Conservation (phyloP, 257 asterid genomes). For the Solanum sejunctum region DNA sequence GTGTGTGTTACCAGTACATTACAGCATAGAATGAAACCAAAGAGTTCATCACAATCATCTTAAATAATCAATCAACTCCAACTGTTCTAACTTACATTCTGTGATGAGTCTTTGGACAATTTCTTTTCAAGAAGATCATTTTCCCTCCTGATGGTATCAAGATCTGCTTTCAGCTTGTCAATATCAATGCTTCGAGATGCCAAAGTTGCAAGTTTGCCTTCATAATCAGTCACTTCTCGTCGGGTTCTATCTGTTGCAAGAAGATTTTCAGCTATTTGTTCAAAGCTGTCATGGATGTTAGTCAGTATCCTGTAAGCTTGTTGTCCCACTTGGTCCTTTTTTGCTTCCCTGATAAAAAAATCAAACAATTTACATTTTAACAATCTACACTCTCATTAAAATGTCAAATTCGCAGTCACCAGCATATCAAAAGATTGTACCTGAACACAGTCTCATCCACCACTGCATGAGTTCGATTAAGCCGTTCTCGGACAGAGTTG, state of each 20-base stretch:
- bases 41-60: not conserved
- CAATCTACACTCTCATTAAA: not conserved
- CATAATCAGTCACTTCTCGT: conserved; percentile 52
- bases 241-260: conserved; percentile 45
- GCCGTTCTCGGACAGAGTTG: conserved; percentile 72
- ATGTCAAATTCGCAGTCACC: not conserved
- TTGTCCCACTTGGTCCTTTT: conserved; percentile 48
- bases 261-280: conserved; percentile 49
- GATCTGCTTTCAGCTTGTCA: conserved; percentile 53
- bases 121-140: conserved; percentile 39
- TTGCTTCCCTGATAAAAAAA: conserved; percentile 51
- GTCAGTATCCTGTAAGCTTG: conserved; percentile 58
- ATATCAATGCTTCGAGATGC: conserved; percentile 38
- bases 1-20: not conserved
- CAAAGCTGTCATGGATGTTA: conserved; percentile 55
- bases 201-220: conserved; percentile 47
- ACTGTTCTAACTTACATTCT: not conserved
- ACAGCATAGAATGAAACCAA: not conserved
- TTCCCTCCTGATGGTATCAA: conserved; percentile 57
- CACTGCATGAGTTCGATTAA: conserved; percentile 53
- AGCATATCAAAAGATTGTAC: conserved; percentile 13
- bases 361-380: not conserved
- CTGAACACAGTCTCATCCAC: conserved; percentile 65
- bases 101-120: not conserved
- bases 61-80: not conserved